Evolutionary conservation across 164 flowering plant species (phyloP), one percentile per base, ranked within the genome.

Genomic region (Vitis rupestris): DNA sequence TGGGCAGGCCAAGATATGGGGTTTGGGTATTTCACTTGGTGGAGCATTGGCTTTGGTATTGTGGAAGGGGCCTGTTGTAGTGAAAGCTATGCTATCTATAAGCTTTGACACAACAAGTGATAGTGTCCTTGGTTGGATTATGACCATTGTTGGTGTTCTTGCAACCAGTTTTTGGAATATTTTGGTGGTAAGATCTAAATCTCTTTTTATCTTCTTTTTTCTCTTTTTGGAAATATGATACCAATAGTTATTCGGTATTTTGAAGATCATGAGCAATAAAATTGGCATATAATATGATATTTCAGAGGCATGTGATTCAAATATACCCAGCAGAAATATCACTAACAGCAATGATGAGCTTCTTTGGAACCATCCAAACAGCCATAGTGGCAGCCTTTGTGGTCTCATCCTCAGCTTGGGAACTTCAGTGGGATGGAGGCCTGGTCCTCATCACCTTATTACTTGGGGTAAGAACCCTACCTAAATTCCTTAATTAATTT

Each of bases 1-100:
- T 27, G 71, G 78, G 16, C 78, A 75, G 60, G 63, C 78, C 55
- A 75, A 75, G 59, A 49, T 75, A 17, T 70, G 65, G 62, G 78
- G 78, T 29, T 44, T 75, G 55, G 9, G 50, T 30, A 11, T 50
- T 31, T 75, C 78, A 8, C 37, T 30, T 48, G 70, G 58, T 8
- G 78, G 78, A 29, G 73, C 74, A 10, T 19, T 66, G 74, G 47
- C 59, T 12, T 59, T 75, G 56, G 74, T 70, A 8, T 23, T 75
- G 13, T 75, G 78, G 78, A 61, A 15, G 8, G 78, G 78, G 55
- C 78, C 70, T 5, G 15, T 64, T 10, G 56, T 31, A 56, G 11
- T 57, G 44, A 31, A 31, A 31, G 44, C 44, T 31, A 31, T 31
- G 44, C 44, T 31, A 31, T 31, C 44, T 31, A 31, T 31, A 31